Conservation (phyloP, 2,329 filamentous ascomycete species). For the Monilinia fructicola region DNA sequence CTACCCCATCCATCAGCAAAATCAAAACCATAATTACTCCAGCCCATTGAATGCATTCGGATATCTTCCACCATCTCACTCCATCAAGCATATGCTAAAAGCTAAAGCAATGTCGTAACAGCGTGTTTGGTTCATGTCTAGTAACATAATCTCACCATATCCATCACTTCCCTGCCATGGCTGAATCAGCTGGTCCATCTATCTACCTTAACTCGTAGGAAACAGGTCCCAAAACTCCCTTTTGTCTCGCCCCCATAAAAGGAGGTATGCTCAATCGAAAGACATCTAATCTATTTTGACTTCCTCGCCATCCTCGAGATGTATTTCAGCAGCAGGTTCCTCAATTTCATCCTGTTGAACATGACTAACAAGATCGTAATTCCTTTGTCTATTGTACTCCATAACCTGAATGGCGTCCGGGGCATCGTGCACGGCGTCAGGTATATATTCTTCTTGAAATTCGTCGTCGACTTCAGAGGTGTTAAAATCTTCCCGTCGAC, state of each 20-base stretch:
- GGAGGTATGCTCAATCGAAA: not conserved
- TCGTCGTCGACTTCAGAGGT: slow-evolving; percentile 31
- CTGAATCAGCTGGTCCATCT: not conserved
- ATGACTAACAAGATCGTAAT: slow-evolving; percentile 21
- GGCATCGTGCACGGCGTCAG: slow-evolving; percentile 35
- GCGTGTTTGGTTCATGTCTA: slow-evolving; percentile 16
- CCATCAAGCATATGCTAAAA: slow-evolving; percentile 13
- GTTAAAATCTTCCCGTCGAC: slow-evolving; percentile 36
- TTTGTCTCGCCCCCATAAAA: not conserved
- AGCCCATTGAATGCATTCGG: slow-evolving; percentile 1
- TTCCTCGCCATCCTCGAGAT: slow-evolving; percentile 39
- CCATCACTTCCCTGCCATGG: not conserved
- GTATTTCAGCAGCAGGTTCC: slow-evolving; percentile 39
- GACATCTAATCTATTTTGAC: slow-evolving; percentile 33
- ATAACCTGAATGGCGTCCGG: slow-evolving; percentile 19
- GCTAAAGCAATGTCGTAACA: slow-evolving; percentile 3
- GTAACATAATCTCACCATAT: not conserved
- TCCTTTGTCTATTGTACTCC: slow-evolving; percentile 26
- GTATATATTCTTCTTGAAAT: slow-evolving; percentile 28
- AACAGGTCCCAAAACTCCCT: slow-evolving; percentile 8
- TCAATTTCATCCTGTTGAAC: slow-evolving; percentile 32
- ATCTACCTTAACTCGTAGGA: not conserved
- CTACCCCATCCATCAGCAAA: not conserved
- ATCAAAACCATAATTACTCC: slow-evolving; percentile 4
- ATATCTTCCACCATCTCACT: slow-evolving; percentile 1